Conservation (phyloP, 2,329 filamentous ascomycete genomes). For the Parastagonospora avenae region DNA sequence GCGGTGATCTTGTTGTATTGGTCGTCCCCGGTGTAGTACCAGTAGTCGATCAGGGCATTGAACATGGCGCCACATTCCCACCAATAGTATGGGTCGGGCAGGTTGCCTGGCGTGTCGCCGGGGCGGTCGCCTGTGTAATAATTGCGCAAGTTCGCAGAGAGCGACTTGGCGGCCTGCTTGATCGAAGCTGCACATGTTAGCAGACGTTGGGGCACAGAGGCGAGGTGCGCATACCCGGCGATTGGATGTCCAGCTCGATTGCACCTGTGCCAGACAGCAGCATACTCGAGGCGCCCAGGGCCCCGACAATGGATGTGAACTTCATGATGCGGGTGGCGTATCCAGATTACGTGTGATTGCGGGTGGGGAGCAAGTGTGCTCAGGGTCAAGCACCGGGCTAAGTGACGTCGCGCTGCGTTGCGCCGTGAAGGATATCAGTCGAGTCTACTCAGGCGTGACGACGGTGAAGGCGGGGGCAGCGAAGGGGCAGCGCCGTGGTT, state of each 20-base stretch:
- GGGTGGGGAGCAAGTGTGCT: constrained; percentile 13
- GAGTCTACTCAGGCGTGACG: neutral
- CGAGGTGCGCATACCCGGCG: constrained; percentile 28
- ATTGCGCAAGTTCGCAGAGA: constrained; percentile 66
- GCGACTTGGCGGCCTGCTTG: constrained; percentile 63
- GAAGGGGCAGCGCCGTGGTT: constrained; percentile 17
- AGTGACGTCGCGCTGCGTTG: constrained; percentile 14
- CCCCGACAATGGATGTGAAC: constrained; percentile 37
- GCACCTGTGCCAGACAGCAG: constrained; percentile 39
- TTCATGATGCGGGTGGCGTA: constrained; percentile 38
- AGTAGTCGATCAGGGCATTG: constrained; percentile 48
- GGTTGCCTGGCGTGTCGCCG: constrained; percentile 65
- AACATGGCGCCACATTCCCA: constrained; percentile 52
- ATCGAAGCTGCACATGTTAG: constrained; percentile 61
- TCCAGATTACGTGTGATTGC: constrained; percentile 10
- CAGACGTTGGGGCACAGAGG: neutral
- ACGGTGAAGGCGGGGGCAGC: constrained; percentile 6
- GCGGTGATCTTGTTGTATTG: constrained; percentile 46
- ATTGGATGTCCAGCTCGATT: constrained; percentile 36
- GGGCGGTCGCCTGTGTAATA: constrained; percentile 69
- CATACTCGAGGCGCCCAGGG: constrained; percentile 37
- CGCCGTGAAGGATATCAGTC: constrained; percentile 3
- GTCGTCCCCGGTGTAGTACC: constrained; percentile 50
- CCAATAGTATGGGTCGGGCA: constrained; percentile 52
- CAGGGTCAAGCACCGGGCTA: constrained; percentile 33